phyloP scores from a whole-genome alignment of 495 filamentous ascomycete genomes.

The Parathielavia appendiculata region DNA sequence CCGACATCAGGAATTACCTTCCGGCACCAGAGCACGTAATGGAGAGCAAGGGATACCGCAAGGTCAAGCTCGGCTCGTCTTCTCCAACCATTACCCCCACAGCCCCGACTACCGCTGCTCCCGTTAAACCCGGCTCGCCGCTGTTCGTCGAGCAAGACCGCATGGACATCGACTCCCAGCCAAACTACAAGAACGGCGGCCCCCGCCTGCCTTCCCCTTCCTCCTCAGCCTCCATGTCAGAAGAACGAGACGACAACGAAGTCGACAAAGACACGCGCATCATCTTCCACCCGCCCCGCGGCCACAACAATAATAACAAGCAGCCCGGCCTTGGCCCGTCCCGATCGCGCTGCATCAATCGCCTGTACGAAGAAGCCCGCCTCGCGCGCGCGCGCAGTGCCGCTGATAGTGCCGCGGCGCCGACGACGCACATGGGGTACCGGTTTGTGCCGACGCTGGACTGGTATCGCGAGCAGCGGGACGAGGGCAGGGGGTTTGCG shows the following conservation, averaged over 20 bases:
- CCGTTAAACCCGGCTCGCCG: neutral
- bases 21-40: conserved; percentile 28
- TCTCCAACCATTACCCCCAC: neutral
- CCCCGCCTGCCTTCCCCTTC: neutral
- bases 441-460: conserved; percentile 36
- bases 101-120: neutral
- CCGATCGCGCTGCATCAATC: conserved; percentile 36
- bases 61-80: neutral
- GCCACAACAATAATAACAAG: conserved; percentile 6
- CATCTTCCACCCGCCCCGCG: conserved; percentile 42
- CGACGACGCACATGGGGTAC: conserved; percentile 30
- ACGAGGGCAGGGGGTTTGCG: conserved; percentile 37
- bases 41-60: conserved; percentile 2
- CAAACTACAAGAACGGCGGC: neutral
- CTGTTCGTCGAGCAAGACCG: conserved; percentile 6
- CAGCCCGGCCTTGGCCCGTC: too few species aligned
- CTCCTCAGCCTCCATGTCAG: neutral
- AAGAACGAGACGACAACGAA: neutral
- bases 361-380: conserved; percentile 36
- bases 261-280: conserved; percentile 29
- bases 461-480: conserved; percentile 42
- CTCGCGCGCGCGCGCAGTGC: conserved; percentile 21
- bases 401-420: conserved; percentile 7
- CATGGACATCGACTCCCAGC: conserved; percentile 21
- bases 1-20: conserved; percentile 24